Conservation (phyloP, 768 basidiomycete species). For the Ramaria sp. region DNA sequence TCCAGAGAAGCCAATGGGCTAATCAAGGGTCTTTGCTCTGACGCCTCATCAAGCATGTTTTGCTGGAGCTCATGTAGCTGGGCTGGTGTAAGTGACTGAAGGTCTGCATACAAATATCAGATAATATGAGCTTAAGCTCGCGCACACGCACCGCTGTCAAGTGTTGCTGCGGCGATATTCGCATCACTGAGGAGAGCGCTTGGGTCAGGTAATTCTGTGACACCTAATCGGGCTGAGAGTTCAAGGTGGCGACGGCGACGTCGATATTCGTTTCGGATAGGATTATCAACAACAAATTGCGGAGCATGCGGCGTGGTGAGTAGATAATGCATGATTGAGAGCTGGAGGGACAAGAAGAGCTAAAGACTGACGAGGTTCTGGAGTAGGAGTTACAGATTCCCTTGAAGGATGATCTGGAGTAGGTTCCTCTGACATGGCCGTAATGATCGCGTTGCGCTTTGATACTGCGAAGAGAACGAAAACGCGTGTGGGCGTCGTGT, state of each 20-base stretch:
- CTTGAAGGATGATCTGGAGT: not conserved
- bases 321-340: conserved; percentile 9
- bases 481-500: conserved; percentile 4
- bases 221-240: conserved; percentile 5
- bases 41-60: conserved; percentile 30
- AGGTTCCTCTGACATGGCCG: not conserved
- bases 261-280: not conserved
- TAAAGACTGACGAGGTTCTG: conserved; percentile 9
- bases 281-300: not conserved
- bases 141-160: not conserved
- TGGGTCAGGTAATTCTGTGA: not conserved
- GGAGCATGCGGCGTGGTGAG: conserved; percentile 1
- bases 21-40: conserved; percentile 40
- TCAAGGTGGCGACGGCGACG: conserved; percentile 5
- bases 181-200: not conserved
- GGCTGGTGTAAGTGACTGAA: conserved; percentile 4
- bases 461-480: not conserved
- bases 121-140: not conserved
- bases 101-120: not conserved
- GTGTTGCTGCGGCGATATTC: not conserved
- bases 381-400: not conserved
- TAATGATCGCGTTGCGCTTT: not conserved
- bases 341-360: conserved; percentile 2
- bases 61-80: conserved; percentile 14
- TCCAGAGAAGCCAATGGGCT: conserved; percentile 41